phyloP scores from a whole-genome alignment of 148 eudicot genomes.

The Euryodendron excelsum region DNA sequence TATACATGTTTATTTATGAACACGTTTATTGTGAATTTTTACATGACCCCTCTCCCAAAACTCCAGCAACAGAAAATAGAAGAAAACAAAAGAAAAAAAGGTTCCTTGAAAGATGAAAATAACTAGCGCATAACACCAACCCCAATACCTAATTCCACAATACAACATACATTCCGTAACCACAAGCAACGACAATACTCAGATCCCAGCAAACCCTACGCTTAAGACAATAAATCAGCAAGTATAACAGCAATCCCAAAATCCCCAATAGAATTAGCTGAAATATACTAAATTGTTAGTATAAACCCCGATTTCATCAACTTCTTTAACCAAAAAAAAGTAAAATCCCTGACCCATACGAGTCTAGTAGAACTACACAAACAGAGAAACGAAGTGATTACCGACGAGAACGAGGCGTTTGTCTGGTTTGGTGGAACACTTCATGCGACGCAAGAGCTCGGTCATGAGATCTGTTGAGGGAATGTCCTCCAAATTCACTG shows the following conservation, averaged over 20 bases:
- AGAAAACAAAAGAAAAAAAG: too few species aligned
- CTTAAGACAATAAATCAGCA: neutral
- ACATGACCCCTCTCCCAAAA: too few species aligned
- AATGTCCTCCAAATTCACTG: conserved; percentile 83
- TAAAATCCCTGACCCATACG: neutral
- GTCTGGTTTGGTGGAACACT: conserved; percentile 81
- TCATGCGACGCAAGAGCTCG: conserved; percentile 95
- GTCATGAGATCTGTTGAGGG: conserved; percentile 71
- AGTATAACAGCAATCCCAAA: neutral
- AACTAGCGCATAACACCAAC: too few species aligned
- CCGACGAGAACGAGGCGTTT: conserved; percentile 93
- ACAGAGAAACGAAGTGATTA: neutral
- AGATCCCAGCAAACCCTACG: neutral
- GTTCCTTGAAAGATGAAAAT: too few species aligned
- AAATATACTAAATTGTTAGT: neutral
- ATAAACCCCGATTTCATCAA: neutral
- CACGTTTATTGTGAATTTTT: too few species aligned
- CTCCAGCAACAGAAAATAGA: too few species aligned
- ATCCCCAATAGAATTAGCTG: neutral
- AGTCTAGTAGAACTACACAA: neutral
- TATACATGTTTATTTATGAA: too few species aligned
- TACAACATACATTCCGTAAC: neutral
- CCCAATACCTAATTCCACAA: neutral
- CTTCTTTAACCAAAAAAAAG: neutral
- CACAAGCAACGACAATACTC: too few species aligned